Evolutionary conservation across 2,329 filamentous ascomycete species (phyloP), one percentile per base, ranked within the genome.

Genomic region (Hypoxylon sp.): DNA sequence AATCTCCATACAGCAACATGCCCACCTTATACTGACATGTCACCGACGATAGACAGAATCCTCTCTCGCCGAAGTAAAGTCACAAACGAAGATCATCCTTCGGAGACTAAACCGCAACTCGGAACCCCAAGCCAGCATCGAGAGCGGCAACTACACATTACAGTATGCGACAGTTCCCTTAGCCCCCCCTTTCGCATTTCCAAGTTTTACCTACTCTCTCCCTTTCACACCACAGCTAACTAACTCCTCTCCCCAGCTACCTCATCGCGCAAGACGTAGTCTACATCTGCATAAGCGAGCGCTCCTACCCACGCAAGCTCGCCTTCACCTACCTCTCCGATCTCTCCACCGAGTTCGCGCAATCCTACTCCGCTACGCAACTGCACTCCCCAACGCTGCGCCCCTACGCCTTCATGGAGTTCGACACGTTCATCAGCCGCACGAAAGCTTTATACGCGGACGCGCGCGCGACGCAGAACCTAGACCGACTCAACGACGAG

Each of bases 321-420:
- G 95, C 97, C 77, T 97, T 99, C 82, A 98, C 95, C 68, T 99
- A 98, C 87, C 93, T 99, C 67, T 90, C 93, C 75, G 96, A 99
- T 84, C 88, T 99, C 60, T 88, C 92, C 65, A 88, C 89, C 80
- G 96, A 99, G 84, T 99, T 99, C 85, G 90, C 90, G 70, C 94
- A 90, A 72, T 94, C 91, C 63, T 97, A 99, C 85, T 87, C 90
- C 51, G 79, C 87, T 17, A 78, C 85, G 61, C 91, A 96, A 81
- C 90, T 97, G 74, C 89, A 63, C 65, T 56, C 67, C 13, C 89
- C 93, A 0, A 84, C 85, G 34, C 88, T 97, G 72, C 92, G 95
- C 23, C 95, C 96, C 5, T 99, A 98, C 82, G 94, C 94, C 65
- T 98, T 97, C 79, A 94, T 97, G 85, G 94, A 97, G 79, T 99